phyloP scores from a whole-genome alignment of 768 basidiomycete genomes.

The Rhodotorula paludigena region DNA sequence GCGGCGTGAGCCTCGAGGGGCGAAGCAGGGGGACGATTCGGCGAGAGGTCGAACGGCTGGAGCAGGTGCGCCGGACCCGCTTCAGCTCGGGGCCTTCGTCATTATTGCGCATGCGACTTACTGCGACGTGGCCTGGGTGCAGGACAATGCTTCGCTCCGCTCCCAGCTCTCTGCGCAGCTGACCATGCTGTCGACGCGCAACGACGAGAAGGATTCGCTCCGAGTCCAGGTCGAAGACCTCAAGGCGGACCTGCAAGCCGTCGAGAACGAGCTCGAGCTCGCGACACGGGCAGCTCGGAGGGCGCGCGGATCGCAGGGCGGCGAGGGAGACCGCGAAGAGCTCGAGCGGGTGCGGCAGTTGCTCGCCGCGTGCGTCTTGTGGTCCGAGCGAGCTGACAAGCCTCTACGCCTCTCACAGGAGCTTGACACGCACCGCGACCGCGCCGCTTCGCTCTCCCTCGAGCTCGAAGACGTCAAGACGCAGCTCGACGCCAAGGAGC shows the following conservation, averaged over 20 bases:
- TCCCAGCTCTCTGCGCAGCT: conserved; percentile 41
- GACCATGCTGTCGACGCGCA: conserved; percentile 38
- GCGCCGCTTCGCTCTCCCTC: conserved; percentile 35
- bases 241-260: conserved; percentile 61
- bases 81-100: no score
- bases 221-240: conserved; percentile 62
- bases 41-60: conserved; percentile 33
- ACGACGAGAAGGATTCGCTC: conserved; percentile 37
- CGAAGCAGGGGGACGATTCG: conserved; percentile 6
- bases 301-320: conserved; percentile 60
- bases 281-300: conserved; percentile 52
- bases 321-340: conserved; percentile 64
- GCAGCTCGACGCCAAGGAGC: conserved; percentile 74
- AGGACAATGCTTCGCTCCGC: conserved; percentile 40
- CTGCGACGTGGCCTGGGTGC: background rate
- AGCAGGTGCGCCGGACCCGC: conserved; percentile 37
- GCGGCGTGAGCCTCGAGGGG: conserved; percentile 7
- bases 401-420: conserved; percentile 18
- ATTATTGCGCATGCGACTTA: background rate
- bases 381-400: background rate
- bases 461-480: conserved; percentile 34
- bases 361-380: background rate
- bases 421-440: conserved; percentile 42
- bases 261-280: conserved; percentile 63
- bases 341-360: conserved; percentile 57